Evolutionary conservation across 2,329 filamentous ascomycete species (phyloP), one percentile per base, ranked within the genome.

Genomic region (Pseudogymnoascus sp.): DNA sequence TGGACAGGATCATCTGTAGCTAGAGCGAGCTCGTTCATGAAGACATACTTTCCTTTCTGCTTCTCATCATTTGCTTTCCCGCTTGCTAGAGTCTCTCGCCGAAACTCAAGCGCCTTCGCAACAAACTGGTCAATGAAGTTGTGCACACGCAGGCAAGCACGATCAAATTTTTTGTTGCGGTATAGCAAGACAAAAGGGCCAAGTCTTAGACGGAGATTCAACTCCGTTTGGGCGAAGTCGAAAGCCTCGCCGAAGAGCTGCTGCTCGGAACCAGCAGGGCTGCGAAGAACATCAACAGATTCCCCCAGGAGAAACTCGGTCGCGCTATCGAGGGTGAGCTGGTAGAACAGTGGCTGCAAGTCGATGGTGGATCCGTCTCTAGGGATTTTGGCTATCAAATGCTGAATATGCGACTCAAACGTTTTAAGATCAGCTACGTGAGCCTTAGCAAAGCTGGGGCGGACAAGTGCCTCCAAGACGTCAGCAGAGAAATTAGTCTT

Each of bases 391-490:
- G 76, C 12, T 76, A 76, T 59, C 79, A 74, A 60, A 48, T 82
- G 77, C 59, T 80, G 74, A 2, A 89, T 77, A 70, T 92, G 88
- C n/a, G 77, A 75, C 69, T 92, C 88, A 64, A 90, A 85, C 60
- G 86, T 82, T 34, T 83, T 77, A 33, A 92, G 75, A 68, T 92
- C 87, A 34, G 84, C 83, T 35, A 82, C 74, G 68, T 82, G 78
- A 61, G 80, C 78, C 10, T 79, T 71, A 5, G 77, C 74, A 63
- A 83, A 83, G 63, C 79, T 76, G 0, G 82, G 82, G 8, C 80
- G 74, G 55, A 85, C 74, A 68, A 82, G 73, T 52, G 45, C 45
- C 45, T 52, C 6, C 9, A 2, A 52, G 26, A 33, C 5, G 74
- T 10, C 68, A 48, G 1, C 66, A 67, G 65, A 65, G 38, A 52